These are phyloP conservation scores for Kockovaella imperatae DNA, from an alignment of 768 basidiomycete genomes.

Conservation along the genomic window DNA sequence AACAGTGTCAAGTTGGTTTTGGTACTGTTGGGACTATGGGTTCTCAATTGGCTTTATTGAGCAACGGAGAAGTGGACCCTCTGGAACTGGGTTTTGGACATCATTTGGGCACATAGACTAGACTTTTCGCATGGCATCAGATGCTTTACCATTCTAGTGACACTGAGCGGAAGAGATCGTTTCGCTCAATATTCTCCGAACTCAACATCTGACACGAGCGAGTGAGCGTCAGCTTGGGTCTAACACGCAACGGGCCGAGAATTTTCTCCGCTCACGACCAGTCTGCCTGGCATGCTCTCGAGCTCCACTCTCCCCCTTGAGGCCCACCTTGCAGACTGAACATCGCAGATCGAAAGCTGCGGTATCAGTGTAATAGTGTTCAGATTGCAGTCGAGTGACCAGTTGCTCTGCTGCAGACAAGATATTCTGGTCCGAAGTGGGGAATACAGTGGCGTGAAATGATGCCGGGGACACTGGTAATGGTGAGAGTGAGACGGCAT, in stretches of 20 bases:
- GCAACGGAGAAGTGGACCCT: constrained; percentile 4
- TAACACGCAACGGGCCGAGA: background rate
- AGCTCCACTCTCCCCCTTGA: constrained; percentile 92
- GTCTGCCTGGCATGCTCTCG: constrained; percentile 77
- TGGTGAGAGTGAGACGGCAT: constrained; percentile 77
- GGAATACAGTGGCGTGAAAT: constrained; percentile 84
- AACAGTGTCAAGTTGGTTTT: constrained; percentile 48
- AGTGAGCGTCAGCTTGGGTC: background rate
- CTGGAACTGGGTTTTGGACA: background rate
- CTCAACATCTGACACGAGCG: constrained; percentile 35
- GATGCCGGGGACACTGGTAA: constrained; percentile 64
- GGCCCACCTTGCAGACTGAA: constrained; percentile 65
- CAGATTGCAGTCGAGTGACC: constrained; percentile 61
- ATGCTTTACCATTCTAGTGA: no score
- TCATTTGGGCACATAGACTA: background rate
- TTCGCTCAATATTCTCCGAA: constrained; percentile 38
- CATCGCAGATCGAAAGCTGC: constrained; percentile 75
- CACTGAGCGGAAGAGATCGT: no score
- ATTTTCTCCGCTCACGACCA: constrained; percentile 54
- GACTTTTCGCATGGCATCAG: no score
- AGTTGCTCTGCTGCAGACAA: constrained; percentile 54
- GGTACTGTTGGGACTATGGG: constrained; percentile 55
- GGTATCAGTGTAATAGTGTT: constrained; percentile 84
- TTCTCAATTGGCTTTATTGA: constrained; percentile 57
- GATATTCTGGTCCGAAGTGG: constrained; percentile 47